Evolutionary conservation across 257 asterid genomes (phyloP).

Genomic region (Forsythia suspensa): DNA sequence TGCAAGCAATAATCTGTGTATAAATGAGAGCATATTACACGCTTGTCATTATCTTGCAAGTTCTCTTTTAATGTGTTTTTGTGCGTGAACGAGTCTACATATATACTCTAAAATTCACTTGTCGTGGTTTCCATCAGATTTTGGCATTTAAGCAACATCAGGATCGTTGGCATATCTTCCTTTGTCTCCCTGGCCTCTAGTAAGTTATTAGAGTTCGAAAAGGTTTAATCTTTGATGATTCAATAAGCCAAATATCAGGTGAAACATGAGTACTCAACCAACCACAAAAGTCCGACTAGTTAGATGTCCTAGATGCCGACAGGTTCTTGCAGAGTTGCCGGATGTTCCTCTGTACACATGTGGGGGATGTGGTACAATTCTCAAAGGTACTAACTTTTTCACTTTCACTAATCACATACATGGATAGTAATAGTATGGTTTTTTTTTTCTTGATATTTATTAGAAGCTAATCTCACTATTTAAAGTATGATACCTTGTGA

Average conservation of each 20-base stretch:
- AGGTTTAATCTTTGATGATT: not conserved
- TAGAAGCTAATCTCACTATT: not conserved
- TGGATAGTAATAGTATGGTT: not conserved
- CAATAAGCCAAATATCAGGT: conserved; percentile 8
- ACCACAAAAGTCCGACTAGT: conserved; percentile 61
- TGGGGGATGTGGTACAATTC: conserved; percentile 82
- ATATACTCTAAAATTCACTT: not conserved
- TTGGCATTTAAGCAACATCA: not conserved
- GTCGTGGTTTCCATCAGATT: not conserved
- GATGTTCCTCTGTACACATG: conserved; percentile 63
- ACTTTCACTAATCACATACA: not conserved
- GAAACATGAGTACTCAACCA: conserved; percentile 48
- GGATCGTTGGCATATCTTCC: not conserved
- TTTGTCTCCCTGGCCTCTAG: not conserved
- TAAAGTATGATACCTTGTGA: not conserved
- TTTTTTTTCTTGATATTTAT: not conserved
- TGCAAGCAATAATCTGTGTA: not conserved
- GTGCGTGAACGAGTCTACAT: not conserved
- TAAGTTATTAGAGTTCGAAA: not conserved
- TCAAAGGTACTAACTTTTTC: conserved; percentile 51
- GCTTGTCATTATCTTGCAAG: not conserved
- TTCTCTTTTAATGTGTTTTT: too few relatives aligned
- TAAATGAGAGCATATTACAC: too few relatives aligned
- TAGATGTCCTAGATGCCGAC: conserved; percentile 71
- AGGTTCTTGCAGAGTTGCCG: conserved; percentile 63